Conservation (phyloP, 2,329 filamentous ascomycete species). For the Knoxdaviesia capensis region DNA sequence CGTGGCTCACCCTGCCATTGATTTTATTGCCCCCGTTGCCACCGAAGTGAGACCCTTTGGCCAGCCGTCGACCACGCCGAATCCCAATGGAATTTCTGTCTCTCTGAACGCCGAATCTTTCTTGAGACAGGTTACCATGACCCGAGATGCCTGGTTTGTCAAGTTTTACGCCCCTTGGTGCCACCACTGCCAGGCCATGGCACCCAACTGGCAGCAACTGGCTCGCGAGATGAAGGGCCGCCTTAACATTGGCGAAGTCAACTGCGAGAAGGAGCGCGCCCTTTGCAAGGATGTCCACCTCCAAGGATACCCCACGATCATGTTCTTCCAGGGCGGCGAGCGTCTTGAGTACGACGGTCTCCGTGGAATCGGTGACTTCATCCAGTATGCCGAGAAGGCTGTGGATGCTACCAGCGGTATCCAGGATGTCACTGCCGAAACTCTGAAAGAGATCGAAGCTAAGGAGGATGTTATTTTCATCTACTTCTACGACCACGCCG, state of each 20-base stretch:
- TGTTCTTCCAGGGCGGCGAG: slow-evolving; percentile 85
- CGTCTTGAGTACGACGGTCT: slow-evolving; percentile 85
- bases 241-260: slow-evolving; percentile 87
- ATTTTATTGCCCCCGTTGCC: no score
- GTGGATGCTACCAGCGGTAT: slow-evolving; percentile 59
- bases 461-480: slow-evolving; percentile 91
- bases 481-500: slow-evolving; percentile 95
- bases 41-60: slow-evolving; percentile 5
- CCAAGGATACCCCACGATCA: slow-evolving; percentile 65
- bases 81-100: slow-evolving; percentile 56
- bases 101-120: slow-evolving; percentile 69
- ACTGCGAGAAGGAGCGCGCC: slow-evolving; percentile 68
- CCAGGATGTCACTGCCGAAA: slow-evolving; percentile 55
- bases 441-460: slow-evolving; percentile 68
- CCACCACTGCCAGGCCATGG: slow-evolving; percentile 82
- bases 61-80: slow-evolving; percentile 25
- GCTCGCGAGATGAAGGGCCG: slow-evolving; percentile 77
- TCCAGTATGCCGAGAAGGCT: slow-evolving; percentile 72
- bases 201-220: slow-evolving; percentile 74
- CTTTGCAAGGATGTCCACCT: slow-evolving; percentile 86
- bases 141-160: slow-evolving; percentile 88
- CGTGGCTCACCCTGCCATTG: no score
- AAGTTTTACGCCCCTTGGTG: slow-evolving; percentile 99
- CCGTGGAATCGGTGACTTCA: slow-evolving; percentile 75
- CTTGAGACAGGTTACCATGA: slow-evolving; percentile 65